These are phyloP conservation scores for Tephrocybe sp. DNA, from an alignment of 768 basidiomycete species.

Conservation along the genomic window DNA sequence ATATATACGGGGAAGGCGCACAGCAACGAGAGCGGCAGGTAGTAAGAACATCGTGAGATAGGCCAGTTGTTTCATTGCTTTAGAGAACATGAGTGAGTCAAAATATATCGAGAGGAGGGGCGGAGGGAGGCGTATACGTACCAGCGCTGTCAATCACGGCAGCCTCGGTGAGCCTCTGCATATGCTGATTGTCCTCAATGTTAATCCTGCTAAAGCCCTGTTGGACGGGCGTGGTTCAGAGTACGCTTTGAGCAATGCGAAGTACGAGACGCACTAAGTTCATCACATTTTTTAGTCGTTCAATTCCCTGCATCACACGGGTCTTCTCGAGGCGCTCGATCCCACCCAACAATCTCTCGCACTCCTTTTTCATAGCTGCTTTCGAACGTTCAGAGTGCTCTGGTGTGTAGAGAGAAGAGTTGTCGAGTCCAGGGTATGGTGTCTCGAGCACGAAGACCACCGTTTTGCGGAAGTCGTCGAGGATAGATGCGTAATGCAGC, in stretches of 20 bases:
- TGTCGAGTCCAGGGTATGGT: slow-evolving; percentile 45
- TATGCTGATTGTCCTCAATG: slow-evolving; percentile 43
- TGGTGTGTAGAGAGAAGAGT: slow-evolving; percentile 10
- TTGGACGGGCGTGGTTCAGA: not conserved
- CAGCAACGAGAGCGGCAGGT: slow-evolving; percentile 49
- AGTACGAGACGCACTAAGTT: slow-evolving; percentile 31
- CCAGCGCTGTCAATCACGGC: slow-evolving; percentile 42
- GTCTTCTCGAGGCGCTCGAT: slow-evolving; percentile 46
- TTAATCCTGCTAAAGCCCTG: slow-evolving; percentile 49
- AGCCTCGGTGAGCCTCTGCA: slow-evolving; percentile 38
- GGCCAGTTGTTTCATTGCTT: slow-evolving; percentile 51
- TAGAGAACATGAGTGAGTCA: not conserved
- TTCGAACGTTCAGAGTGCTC: slow-evolving; percentile 18
- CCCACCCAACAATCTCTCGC: slow-evolving; percentile 43
- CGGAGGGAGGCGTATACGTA: slow-evolving; percentile 15
- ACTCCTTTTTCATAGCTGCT: slow-evolving; percentile 39
- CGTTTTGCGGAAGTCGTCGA: slow-evolving; percentile 51
- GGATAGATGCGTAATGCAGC: slow-evolving; percentile 50
- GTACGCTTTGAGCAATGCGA: not conserved
- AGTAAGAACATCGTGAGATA: slow-evolving; percentile 63
- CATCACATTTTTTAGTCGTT: slow-evolving; percentile 50
- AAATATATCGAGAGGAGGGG: not conserved
- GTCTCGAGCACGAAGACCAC: slow-evolving; percentile 48
- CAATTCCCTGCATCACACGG: slow-evolving; percentile 39
- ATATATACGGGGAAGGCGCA: slow-evolving; percentile 20